These are phyloP conservation scores for Annulohypoxylon maeteangense DNA, from an alignment of 495 filamentous ascomycete species.

Conservation along the genomic window DNA sequence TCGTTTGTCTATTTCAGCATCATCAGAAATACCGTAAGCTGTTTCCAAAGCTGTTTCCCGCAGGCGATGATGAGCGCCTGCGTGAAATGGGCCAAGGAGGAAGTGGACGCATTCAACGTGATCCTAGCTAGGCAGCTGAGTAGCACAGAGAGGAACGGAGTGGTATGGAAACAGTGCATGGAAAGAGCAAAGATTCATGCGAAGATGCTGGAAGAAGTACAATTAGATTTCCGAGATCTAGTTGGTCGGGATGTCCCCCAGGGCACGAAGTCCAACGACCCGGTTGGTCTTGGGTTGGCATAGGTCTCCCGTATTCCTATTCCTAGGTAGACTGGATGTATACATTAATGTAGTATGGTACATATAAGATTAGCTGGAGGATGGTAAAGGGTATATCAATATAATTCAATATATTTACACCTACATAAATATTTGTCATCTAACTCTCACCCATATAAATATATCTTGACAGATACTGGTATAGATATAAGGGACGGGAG, in stretches of 20 bases:
- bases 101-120: slow-evolving; percentile 88
- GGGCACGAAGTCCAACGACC: slow-evolving; percentile 35
- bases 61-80: slow-evolving; percentile 86
- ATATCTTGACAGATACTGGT: background rate
- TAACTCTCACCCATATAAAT: background rate
- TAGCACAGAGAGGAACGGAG: slow-evolving; percentile 73
- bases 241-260: slow-evolving; percentile 57
- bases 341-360: background rate
- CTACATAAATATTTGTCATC: background rate
- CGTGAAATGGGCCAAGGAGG: slow-evolving; percentile 95
- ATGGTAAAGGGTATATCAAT: background rate
- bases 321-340: slow-evolving; percentile 1
- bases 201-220: slow-evolving; percentile 81
- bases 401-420: background rate
- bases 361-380: background rate
- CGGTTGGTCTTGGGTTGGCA: slow-evolving; percentile 57
- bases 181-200: slow-evolving; percentile 84
- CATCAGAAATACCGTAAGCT: slow-evolving; percentile 88
- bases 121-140: slow-evolving; percentile 85
- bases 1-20: slow-evolving; percentile 96
- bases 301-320: slow-evolving; percentile 21
- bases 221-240: slow-evolving; percentile 87
- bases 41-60: slow-evolving; percentile 91
- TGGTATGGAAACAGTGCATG: slow-evolving; percentile 84
- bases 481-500: background rate